Conservation (phyloP, 768 basidiomycete genomes). For the Tylopilus sp. region DNA sequence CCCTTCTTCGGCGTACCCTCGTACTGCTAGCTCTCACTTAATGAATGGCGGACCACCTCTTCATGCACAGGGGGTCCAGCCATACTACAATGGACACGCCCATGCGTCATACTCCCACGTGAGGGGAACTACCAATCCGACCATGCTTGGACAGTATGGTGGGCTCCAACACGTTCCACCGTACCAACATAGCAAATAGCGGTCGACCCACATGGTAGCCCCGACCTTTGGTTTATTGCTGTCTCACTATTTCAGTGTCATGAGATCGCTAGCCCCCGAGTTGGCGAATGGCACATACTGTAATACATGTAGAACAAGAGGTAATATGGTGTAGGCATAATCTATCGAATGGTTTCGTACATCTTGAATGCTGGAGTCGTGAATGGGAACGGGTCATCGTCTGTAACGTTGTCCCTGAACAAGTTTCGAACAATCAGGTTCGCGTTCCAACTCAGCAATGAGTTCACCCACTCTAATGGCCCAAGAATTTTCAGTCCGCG, state of each 20-base stretch:
- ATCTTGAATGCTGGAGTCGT: slow-evolving; percentile 61
- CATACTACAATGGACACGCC: slow-evolving; percentile 26
- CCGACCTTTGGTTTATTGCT: slow-evolving; percentile 8
- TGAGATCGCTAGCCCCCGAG: neutral
- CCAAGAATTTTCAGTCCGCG: slow-evolving; percentile 87
- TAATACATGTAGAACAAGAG: slow-evolving; percentile 28
- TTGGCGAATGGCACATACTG: slow-evolving; percentile 9
- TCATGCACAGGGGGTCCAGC: slow-evolving; percentile 21
- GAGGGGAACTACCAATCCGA: slow-evolving; percentile 18
- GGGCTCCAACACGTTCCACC: slow-evolving; percentile 28
- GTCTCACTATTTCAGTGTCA: neutral
- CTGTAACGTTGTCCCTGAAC: slow-evolving; percentile 41
- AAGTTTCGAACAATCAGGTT: slow-evolving; percentile 1
- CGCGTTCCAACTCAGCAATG: neutral
- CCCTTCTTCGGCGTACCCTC: slow-evolving; percentile 24
- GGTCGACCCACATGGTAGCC: neutral
- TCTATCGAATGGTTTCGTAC: slow-evolving; percentile 73
- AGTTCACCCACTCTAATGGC: slow-evolving; percentile 62
- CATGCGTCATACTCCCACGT: slow-evolving; percentile 29
- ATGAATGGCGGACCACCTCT: slow-evolving; percentile 17
- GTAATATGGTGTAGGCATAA: slow-evolving; percentile 22
- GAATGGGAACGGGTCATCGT: slow-evolving; percentile 76
- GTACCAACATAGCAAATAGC: slow-evolving; percentile 30
- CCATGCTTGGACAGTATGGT: slow-evolving; percentile 22
- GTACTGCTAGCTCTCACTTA: slow-evolving; percentile 16